phyloP scores from a whole-genome alignment of 495 filamentous ascomycete species.

The Acidiella bohemica region DNA sequence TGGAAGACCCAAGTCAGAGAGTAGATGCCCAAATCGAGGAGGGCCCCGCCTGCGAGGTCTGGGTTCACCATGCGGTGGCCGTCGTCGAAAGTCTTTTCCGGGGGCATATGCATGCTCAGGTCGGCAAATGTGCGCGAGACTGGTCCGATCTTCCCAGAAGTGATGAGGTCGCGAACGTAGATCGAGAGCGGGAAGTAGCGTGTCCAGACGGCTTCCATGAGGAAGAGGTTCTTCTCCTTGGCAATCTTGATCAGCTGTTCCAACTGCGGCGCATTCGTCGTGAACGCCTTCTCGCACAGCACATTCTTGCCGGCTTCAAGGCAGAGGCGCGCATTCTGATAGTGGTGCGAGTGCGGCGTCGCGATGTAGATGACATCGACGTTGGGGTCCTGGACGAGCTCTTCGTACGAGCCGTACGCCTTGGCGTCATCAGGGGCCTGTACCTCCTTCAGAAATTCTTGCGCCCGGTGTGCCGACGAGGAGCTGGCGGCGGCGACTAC shows the following conservation, averaged over 20 bases:
- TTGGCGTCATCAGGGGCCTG: slow-evolving; percentile 50
- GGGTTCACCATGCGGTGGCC: slow-evolving; percentile 73
- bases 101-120: slow-evolving; percentile 39
- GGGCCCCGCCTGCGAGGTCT: slow-evolving; percentile 70
- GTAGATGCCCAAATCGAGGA: slow-evolving; percentile 83
- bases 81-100: slow-evolving; percentile 40
- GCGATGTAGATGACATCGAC: slow-evolving; percentile 88
- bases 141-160: slow-evolving; percentile 55
- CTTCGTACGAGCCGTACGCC: slow-evolving; percentile 68
- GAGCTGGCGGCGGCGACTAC: slow-evolving; percentile 75
- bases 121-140: slow-evolving; percentile 70
- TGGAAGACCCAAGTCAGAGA: slow-evolving; percentile 90
- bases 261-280: slow-evolving; percentile 72
- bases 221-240: slow-evolving; percentile 65
- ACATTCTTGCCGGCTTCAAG: slow-evolving; percentile 77
- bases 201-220: slow-evolving; percentile 96
- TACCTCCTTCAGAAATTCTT: slow-evolving; percentile 55
- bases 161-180: slow-evolving; percentile 58
- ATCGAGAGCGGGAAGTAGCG: slow-evolving; percentile 74
- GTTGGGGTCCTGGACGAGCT: slow-evolving; percentile 60
- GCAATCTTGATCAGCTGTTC: slow-evolving; percentile 59
- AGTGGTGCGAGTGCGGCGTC: slow-evolving; percentile 92
- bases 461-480: slow-evolving; percentile 51
- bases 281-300: slow-evolving; percentile 87
- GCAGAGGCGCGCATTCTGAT: slow-evolving; percentile 73